Conservation (phyloP, 2,329 filamentous ascomycete genomes). For the Nigrospora osmanthi region DNA sequence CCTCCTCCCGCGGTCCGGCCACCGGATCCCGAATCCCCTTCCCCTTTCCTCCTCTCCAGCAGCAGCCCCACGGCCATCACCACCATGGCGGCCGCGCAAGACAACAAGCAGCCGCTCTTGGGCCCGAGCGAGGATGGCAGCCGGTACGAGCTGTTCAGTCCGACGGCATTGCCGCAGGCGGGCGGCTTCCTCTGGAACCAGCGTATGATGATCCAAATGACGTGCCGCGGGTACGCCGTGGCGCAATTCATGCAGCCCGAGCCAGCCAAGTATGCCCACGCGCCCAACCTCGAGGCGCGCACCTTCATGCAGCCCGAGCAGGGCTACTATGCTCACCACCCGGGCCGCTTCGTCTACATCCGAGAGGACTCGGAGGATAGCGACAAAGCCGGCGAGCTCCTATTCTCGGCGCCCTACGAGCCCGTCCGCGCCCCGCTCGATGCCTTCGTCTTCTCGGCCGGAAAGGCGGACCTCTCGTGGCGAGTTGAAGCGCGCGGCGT, state of each 20-base stretch:
- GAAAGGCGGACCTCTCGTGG: slow-evolving; percentile 49
- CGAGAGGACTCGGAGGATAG: slow-evolving; percentile 40
- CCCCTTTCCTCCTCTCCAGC: no score
- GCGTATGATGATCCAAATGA: slow-evolving; percentile 53
- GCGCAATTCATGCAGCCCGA: slow-evolving; percentile 55
- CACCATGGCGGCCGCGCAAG: no score
- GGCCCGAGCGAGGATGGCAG: slow-evolving; percentile 35
- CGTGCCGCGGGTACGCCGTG: slow-evolving; percentile 50
- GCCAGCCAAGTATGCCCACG: slow-evolving; percentile 51
- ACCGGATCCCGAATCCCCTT: no score
- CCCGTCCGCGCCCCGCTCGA: slow-evolving; percentile 41
- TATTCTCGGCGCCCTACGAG: slow-evolving; percentile 50
- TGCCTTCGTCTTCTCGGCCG: slow-evolving; percentile 43
- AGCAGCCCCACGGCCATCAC: no score
- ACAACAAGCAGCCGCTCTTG: neutral
- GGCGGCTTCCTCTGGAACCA: slow-evolving; percentile 52
- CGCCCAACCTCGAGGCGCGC: slow-evolving; percentile 48
- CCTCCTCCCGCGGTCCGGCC: no score
- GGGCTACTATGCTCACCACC: slow-evolving; percentile 51
- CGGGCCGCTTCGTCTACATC: slow-evolving; percentile 51
- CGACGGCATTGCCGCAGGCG: slow-evolving; percentile 48
- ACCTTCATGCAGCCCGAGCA: slow-evolving; percentile 56
- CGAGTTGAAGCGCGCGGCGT: slow-evolving; percentile 41
- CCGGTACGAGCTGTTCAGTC: slow-evolving; percentile 46
- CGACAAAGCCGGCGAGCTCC: neutral